phyloP scores from a whole-genome alignment of 306 rosid species.

The Corylus avellana region DNA sequence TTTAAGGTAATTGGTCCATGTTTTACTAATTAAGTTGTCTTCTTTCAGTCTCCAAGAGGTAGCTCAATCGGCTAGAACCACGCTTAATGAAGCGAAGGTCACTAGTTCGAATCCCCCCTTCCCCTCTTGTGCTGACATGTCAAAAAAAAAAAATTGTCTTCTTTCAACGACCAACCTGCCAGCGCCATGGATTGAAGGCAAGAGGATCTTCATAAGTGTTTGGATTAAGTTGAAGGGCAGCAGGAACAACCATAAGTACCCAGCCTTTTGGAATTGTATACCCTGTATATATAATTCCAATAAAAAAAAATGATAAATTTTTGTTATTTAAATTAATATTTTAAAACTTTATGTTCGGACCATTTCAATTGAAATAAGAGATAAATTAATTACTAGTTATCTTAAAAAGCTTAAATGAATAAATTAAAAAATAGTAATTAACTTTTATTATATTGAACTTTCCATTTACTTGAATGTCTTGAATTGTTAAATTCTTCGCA shows the following conservation, averaged over 20 bases:
- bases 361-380: background rate
- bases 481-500: background rate
- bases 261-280: slow-evolving; percentile 10
- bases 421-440: no score
- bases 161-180: background rate
- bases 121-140: no score
- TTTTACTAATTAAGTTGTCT: background rate
- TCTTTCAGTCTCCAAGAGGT: no score
- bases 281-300: background rate
- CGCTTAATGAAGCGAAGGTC: no score
- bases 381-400: no score
- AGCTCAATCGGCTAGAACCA: no score
- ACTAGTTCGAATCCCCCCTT: no score
- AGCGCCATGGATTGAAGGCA: background rate
- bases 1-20: background rate
- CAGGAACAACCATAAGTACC: slow-evolving; percentile 3
- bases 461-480: slow-evolving; percentile 8
- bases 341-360: no score
- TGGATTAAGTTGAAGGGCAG: slow-evolving; percentile 1
- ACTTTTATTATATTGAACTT: background rate
- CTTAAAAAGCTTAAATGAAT: no score
- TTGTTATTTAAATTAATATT: no score
- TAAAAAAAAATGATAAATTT: no score
- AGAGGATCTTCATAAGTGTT: slow-evolving; percentile 4
- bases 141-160: no score